phyloP scores from a whole-genome alignment of 352 stramenopile genomes.

The Phytophthora agathidicida region DNA sequence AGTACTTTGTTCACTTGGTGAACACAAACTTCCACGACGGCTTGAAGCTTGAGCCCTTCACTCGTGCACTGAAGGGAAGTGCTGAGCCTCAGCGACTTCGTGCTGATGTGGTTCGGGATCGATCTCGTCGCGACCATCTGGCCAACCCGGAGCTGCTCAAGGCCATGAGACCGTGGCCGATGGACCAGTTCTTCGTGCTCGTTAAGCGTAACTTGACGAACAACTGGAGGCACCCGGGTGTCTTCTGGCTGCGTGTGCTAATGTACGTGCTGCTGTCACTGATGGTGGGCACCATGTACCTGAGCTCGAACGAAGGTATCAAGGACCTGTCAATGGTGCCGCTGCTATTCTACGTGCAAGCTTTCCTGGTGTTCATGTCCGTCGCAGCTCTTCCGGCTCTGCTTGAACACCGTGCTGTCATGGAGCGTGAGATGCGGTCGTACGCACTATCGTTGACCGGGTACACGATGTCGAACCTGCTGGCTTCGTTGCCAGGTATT shows the following conservation, averaged over 20 bases:
- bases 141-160: conserved; percentile 52
- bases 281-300: conserved; percentile 84
- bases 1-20: conserved; percentile 76
- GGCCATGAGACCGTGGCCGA: conserved; percentile 49
- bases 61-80: conserved; percentile 42
- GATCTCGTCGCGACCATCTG: conserved; percentile 32
- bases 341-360: conserved; percentile 91
- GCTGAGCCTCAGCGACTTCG: conserved; percentile 41
- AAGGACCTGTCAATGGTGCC: conserved; percentile 52
- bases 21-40: conserved; percentile 68
- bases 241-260: conserved; percentile 84
- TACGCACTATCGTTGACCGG: conserved; percentile 65
- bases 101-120: conserved; percentile 48
- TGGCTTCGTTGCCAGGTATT: conserved; percentile 78
- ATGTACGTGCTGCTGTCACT: conserved; percentile 83
- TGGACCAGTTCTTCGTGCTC: conserved; percentile 66
- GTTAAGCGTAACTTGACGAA: conserved; percentile 70
- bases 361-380: conserved; percentile 94
- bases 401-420: conserved; percentile 85
- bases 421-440: conserved; percentile 75
- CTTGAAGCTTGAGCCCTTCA: conserved; percentile 51
- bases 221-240: conserved; percentile 73
- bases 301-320: conserved; percentile 45
- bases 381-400: conserved; percentile 87
- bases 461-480: conserved; percentile 81